phyloP scores from a whole-genome alignment of 1,284 basidiomycete genomes.

The Athelia psychrophila region DNA sequence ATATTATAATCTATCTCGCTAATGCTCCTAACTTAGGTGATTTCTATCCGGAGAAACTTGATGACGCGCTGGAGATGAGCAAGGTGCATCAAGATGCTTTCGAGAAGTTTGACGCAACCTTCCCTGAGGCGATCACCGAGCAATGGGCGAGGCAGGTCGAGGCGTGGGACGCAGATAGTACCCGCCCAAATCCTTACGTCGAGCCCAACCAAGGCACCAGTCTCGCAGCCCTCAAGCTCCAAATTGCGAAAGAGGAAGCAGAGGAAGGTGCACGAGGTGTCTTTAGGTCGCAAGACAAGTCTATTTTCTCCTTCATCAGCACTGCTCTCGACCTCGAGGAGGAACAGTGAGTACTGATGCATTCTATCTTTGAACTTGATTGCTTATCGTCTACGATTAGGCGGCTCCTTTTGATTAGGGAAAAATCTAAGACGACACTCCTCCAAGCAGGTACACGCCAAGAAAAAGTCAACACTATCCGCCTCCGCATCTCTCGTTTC shows the following conservation, averaged over 20 bases:
- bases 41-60: not conserved
- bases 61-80: not conserved
- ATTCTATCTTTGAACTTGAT: not conserved
- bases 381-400: not conserved
- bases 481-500: not conserved
- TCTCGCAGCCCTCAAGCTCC: not conserved
- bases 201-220: not conserved
- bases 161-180: conserved; percentile 3
- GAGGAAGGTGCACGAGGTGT: not conserved
- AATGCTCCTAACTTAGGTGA: too few species aligned
- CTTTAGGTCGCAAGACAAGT: conserved; percentile 2
- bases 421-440: not conserved
- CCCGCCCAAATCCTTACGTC: conserved; percentile 7
- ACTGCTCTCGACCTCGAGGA: conserved; percentile 7
- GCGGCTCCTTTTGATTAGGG: not conserved
- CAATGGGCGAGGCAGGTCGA: conserved; percentile 4
- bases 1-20: too few species aligned
- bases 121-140: not conserved
- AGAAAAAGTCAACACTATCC: not conserved
- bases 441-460: not conserved
- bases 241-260: conserved; percentile 5
- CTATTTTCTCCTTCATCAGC: conserved; percentile 3
- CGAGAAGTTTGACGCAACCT: conserved; percentile 1
- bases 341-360: conserved; percentile 4
- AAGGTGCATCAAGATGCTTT: conserved; percentile 1